These are phyloP conservation scores for Diaporthe capsici DNA, from an alignment of 2,329 filamentous ascomycete genomes.

Conservation along the genomic window DNA sequence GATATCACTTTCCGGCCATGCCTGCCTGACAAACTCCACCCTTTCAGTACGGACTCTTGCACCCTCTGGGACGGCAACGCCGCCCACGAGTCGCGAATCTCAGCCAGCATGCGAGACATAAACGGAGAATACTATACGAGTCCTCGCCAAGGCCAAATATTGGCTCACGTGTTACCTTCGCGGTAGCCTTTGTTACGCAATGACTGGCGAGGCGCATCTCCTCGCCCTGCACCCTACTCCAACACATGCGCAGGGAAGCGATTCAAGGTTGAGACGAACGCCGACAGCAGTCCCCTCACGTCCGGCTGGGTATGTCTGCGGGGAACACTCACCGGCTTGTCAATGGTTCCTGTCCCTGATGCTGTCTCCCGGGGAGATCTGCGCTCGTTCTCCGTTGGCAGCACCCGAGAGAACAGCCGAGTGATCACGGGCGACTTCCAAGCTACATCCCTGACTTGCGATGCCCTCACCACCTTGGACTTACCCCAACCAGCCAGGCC, in stretches of 20 bases:
- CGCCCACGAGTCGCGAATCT: not conserved
- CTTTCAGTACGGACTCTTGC: not conserved
- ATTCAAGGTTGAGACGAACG: constrained; percentile 17
- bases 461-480: constrained; percentile 8
- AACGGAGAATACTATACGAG: not conserved
- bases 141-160: constrained; percentile 11
- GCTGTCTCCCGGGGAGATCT: not conserved
- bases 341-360: not conserved
- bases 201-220: not conserved
- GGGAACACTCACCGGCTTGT: constrained; percentile 12
- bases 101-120: not conserved
- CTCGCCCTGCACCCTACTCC: not conserved
- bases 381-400: not conserved
- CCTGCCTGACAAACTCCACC: not conserved
- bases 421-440: constrained; percentile 12
- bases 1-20: not conserved
- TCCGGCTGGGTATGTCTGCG: not conserved
- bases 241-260: not conserved
- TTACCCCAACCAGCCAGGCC: constrained; percentile 10
- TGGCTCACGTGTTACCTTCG: constrained; percentile 14
- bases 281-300: constrained; percentile 1
- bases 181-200: constrained; percentile 22
- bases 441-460: constrained; percentile 20
- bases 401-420: constrained; percentile 6
- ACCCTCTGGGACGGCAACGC: not conserved